phyloP scores from a whole-genome alignment of 345 rosid genomes.

The Nasturtium officinale region DNA sequence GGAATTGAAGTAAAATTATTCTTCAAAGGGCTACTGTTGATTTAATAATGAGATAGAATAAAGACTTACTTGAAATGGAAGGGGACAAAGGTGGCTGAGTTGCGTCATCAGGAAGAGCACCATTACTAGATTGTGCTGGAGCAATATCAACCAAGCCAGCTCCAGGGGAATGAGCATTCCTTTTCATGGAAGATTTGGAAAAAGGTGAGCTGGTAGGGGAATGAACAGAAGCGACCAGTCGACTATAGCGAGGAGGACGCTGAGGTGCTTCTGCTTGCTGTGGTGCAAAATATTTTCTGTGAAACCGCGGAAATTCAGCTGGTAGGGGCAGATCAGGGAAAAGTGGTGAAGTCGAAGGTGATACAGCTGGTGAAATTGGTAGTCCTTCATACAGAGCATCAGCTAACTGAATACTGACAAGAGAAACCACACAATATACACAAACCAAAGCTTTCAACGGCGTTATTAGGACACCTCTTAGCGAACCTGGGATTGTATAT shows the following conservation, averaged over 20 bases:
- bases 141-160: conserved; percentile 65
- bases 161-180: conserved; percentile 56
- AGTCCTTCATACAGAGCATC: conserved; percentile 44
- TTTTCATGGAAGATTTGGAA: conserved; percentile 68
- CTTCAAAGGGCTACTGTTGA: not conserved
- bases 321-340: conserved; percentile 57
- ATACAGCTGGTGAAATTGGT: conserved; percentile 45
- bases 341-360: conserved; percentile 50
- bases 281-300: conserved; percentile 58
- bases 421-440: conserved; percentile 47
- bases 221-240: conserved; percentile 56
- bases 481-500: conserved; percentile 21
- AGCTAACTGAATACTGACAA: conserved; percentile 46
- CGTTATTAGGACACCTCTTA: conserved; percentile 17
- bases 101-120: conserved; percentile 60
- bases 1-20: not conserved
- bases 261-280: conserved; percentile 49
- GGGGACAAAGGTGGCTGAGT: conserved; percentile 89
- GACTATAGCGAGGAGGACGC: conserved; percentile 62
- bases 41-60: conserved; percentile 1
- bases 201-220: conserved; percentile 65
- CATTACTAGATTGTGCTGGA: conserved; percentile 61
- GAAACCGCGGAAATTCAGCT: conserved; percentile 47
- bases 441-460: conserved; percentile 49
- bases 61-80: conserved; percentile 58